phyloP scores from a whole-genome alignment of 78 protist species.

The Dictyostelium intermedium region DNA sequence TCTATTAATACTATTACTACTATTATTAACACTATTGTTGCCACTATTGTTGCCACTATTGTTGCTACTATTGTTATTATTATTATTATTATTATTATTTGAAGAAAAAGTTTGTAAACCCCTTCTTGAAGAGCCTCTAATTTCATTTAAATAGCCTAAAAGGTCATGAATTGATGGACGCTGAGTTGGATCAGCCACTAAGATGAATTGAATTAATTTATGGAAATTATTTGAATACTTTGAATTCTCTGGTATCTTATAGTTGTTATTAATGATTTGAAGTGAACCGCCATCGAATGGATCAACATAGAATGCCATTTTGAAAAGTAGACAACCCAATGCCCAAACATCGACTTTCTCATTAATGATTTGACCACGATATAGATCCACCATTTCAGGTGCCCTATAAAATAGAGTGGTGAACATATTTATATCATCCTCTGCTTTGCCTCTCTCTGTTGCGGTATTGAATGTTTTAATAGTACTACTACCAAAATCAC shows the following conservation, averaged over 20 bases:
- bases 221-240: slow-evolving; percentile 39
- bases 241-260: slow-evolving; percentile 52
- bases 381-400: slow-evolving; percentile 93
- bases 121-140: slow-evolving; percentile 15
- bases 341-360: slow-evolving; percentile 91
- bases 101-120: background rate
- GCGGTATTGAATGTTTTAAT: slow-evolving; percentile 22
- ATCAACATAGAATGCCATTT: slow-evolving; percentile 74
- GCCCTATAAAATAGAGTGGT: slow-evolving; percentile 87
- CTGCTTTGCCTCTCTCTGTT: slow-evolving; percentile 31
- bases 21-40: background rate
- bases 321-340: slow-evolving; percentile 85
- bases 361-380: slow-evolving; percentile 69
- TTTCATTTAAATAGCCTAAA: background rate
- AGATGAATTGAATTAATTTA: slow-evolving; percentile 30
- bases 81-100: background rate
- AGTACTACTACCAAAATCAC: slow-evolving; percentile 85
- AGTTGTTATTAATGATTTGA: slow-evolving; percentile 50
- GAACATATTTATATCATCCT: slow-evolving; percentile 72
- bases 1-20: background rate
- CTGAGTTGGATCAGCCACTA: slow-evolving; percentile 55
- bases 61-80: background rate
- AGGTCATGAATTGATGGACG: slow-evolving; percentile 66
- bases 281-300: slow-evolving; percentile 83
- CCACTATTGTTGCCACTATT: background rate